Conservation (phyloP, 768 basidiomycete species). For the Leucocoprinus leucothites region DNA sequence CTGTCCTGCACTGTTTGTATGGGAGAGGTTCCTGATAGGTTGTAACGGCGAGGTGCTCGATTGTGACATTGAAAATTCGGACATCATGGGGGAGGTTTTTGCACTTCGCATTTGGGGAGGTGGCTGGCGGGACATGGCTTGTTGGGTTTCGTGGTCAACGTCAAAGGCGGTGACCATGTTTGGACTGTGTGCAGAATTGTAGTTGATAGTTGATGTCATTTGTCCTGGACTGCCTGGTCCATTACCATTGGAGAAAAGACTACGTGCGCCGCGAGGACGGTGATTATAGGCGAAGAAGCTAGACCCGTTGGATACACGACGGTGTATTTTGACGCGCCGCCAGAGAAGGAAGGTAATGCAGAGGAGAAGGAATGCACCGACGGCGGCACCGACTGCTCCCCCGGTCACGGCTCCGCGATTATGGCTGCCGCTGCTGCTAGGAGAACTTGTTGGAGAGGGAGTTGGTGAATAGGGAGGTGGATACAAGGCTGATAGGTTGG, state of each 20-base stretch:
- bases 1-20: neutral
- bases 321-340: slow-evolving; percentile 12
- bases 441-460: no score
- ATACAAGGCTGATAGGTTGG: no score
- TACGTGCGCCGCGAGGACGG: neutral
- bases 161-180: slow-evolving; percentile 5
- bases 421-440: no score
- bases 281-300: slow-evolving; percentile 19
- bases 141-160: neutral
- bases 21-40: neutral
- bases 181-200: neutral
- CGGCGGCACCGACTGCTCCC: slow-evolving; percentile 16
- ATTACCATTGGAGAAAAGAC: neutral
- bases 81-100: neutral
- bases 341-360: slow-evolving; percentile 7
- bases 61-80: neutral
- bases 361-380: slow-evolving; percentile 14
- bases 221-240: neutral
- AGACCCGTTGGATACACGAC: slow-evolving; percentile 4
- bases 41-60: neutral
- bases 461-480: no score
- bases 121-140: neutral
- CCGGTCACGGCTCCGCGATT: slow-evolving; percentile 18
- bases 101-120: neutral
- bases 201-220: neutral